Base-by-base conservation (phyloP, 441 rosid species). In the Adansonia rubrostipa region DNA sequence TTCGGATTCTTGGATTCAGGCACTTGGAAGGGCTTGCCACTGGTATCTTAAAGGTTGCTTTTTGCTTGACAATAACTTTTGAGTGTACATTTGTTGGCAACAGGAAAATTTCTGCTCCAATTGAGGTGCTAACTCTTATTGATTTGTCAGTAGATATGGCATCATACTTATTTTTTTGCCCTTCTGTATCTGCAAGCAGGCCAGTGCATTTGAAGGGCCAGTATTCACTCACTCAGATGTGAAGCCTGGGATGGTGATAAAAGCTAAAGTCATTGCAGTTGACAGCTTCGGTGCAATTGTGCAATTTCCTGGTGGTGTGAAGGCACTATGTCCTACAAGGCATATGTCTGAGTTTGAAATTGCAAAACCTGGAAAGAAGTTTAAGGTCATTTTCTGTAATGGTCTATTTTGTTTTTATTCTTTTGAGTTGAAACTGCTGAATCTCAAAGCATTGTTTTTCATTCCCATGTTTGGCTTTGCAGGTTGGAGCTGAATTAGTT, bases 321-420 rank as follows among this genome's bases (percentile, higher is more conserved):
- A 97, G 92, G 99, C 98, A 54, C 91, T 97, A 82, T 97, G 99
- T 86, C 99, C 99, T 73, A 91, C 92, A 73, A 86, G 81, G 28
- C 99, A 97, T 86, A 95, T 97, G 99, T 91, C 99, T 84, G 99
- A 95, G 84, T 87, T 92, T 86, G 99, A 95, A 92, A 87, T 93
- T 83, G 80, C 78, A 47, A 97, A 92, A 87, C 98, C 98, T 62
- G 82, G 92, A 67, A 95, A 93, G 85, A 97, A 95, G 60, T 97
- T 97, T 83, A 88, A 92, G 98, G 99, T 97, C 71, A 77, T 76
- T 73, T 75, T 69, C 73, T 58, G 61, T 72, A 61, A 72, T 58
- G 13, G 33, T 75, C 22, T 5, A 62, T 48, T 28, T 65, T 81
- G 36, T 64, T 67, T 51, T 73, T 15, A n/a, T 73, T 58, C 20